phyloP scores from a whole-genome alignment of 2,329 filamentous ascomycete species.

The Talaromyces verruculosus region DNA sequence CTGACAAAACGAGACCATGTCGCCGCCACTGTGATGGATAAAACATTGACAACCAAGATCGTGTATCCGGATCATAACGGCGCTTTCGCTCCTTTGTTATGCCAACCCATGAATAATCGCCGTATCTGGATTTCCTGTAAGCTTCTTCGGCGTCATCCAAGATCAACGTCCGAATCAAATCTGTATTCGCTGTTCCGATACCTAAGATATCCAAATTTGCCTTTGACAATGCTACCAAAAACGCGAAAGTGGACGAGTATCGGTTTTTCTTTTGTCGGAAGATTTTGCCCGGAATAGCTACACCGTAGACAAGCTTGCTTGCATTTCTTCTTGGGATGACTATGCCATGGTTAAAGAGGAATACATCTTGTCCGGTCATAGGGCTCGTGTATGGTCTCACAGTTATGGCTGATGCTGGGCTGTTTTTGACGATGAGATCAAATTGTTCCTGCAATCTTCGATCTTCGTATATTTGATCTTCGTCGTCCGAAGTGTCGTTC shows the following conservation, averaged over 20 bases:
- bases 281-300: slow-evolving; percentile 11
- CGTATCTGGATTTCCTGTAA: background rate
- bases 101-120: background rate
- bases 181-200: background rate
- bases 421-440: background rate
- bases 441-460: background rate
- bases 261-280: slow-evolving; percentile 1
- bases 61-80: slow-evolving; percentile 14
- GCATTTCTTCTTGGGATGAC: background rate
- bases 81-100: slow-evolving; percentile 6
- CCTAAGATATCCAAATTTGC: slow-evolving; percentile 1
- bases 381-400: background rate
- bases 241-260: slow-evolving; percentile 5
- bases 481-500: background rate
- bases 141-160: slow-evolving; percentile 12
- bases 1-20: slow-evolving; percentile 9
- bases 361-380: slow-evolving; percentile 3
- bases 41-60: background rate
- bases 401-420: background rate
- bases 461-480: background rate
- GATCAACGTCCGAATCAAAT: background rate
- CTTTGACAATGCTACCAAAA: background rate
- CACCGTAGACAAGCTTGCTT: background rate
- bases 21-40: slow-evolving; percentile 12
- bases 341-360: slow-evolving; percentile 5